These are phyloP conservation scores for Rhodamnia rubescens DNA, from an alignment of 345 rosid genomes.

Conservation along the genomic window DNA sequence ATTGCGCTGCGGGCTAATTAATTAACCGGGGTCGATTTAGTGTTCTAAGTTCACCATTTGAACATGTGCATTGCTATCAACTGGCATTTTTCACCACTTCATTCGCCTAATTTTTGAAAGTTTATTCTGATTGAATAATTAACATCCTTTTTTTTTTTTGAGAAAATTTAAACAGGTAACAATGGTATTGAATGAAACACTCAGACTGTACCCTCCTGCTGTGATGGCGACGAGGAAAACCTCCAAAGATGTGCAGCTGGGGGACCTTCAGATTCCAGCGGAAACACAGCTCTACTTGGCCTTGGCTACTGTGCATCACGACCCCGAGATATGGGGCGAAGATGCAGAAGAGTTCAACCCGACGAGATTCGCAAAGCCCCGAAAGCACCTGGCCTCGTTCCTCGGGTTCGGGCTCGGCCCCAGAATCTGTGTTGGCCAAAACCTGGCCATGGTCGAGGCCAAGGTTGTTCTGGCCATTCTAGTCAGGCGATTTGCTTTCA, in stretches of 20 bases:
- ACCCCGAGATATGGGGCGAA: slow-evolving; percentile 56
- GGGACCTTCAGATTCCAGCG: slow-evolving; percentile 42
- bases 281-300: slow-evolving; percentile 48
- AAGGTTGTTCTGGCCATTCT: slow-evolving; percentile 47
- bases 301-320: slow-evolving; percentile 38
- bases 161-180: slow-evolving; percentile 23
- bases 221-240: slow-evolving; percentile 33
- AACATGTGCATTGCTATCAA: not conserved
- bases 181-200: slow-evolving; percentile 58
- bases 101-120: not conserved
- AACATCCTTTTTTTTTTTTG: not conserved
- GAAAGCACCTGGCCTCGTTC: slow-evolving; percentile 29
- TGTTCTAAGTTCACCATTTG: not conserved
- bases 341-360: slow-evolving; percentile 66
- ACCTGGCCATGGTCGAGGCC: slow-evolving; percentile 33
- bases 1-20: not conserved
- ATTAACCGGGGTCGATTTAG: not conserved
- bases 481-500: slow-evolving; percentile 30
- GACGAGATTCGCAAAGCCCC: slow-evolving; percentile 26
- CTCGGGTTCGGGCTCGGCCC: slow-evolving; percentile 48
- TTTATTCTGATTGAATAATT: not conserved
- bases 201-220: slow-evolving; percentile 64
- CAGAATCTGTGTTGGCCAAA: slow-evolving; percentile 43
- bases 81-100: not conserved
- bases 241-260: slow-evolving; percentile 23